Base-by-base conservation (phyloP, 148 eudicot genomes). In the Nyssa sinensis region DNA sequence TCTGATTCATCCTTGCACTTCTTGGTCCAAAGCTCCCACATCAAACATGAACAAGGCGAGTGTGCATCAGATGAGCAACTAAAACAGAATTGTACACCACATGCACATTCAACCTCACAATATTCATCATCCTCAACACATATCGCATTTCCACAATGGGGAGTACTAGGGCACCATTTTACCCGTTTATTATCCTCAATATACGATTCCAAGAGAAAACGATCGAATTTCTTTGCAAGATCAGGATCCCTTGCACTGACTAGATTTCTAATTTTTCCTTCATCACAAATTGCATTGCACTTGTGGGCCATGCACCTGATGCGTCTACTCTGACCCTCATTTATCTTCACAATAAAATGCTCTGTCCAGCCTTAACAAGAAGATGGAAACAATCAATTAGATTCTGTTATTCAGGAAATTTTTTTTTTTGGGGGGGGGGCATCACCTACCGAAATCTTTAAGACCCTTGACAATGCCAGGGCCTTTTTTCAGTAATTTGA, bases 81-180 rank as follows among this genome's bases (percentile, higher is more conserved):
- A 70, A 88, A 91, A 85, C 96, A 91, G 69, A 88, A 91, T 62
- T 91, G 93, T 41, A 74, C 27, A 64, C 96, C 96, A 69, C 96
- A 91, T 23, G 86, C 68, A 76, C 96, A 91, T 79, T 91, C 96
- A 75, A 91, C 87, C 79, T 91, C 96, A 49, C 88, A 84, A 53
- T 75, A 80, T 33, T 85, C 84, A 70, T 87, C 88, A 64, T 78
- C 81, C 35, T 86, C 91, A 62, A 86, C 81, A 21, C 93, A 89
- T 30, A 91, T 85, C 66, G 96, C 93, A 72, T 87, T 91, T 59
- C 93, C 96, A 82, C 96, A 91, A 74, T 91, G 92, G 27, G 96
- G 96, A 73, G 78, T 77, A 75, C 96, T 88, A 44, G 93, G 96
- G 75, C 96, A 91, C 93, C 96, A 91, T 75, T 88, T 91, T 3